These are phyloP conservation scores for Protostelium mycophagum DNA, from an alignment of 78 protist genomes.

Conservation along the genomic window DNA sequence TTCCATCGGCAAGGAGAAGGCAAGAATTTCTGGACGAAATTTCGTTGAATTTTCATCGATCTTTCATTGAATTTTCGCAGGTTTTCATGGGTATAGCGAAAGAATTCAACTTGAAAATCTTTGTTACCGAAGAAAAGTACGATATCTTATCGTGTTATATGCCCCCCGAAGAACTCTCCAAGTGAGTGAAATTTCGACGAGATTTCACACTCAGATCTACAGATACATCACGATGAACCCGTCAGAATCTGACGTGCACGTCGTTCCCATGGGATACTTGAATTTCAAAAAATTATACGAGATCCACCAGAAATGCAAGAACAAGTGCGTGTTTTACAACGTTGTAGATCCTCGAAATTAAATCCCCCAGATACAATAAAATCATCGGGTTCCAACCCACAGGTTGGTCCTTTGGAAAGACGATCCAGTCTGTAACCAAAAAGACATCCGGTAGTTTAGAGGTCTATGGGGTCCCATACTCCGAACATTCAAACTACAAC, in stretches of 20 bases:
- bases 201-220: background rate
- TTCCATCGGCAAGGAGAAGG: constrained; percentile 80
- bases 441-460: background rate
- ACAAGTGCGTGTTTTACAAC: background rate
- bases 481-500: constrained; percentile 64
- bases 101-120: constrained; percentile 11
- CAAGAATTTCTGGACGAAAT: no score
- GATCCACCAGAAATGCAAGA: background rate
- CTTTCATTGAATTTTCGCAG: no score
- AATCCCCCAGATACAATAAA: background rate
- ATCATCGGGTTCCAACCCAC: constrained; percentile 64
- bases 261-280: constrained; percentile 25
- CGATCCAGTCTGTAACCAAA: constrained; percentile 5
- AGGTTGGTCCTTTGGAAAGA: constrained; percentile 63
- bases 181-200: background rate
- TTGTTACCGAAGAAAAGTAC: constrained; percentile 24
- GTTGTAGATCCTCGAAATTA: background rate
- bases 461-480: constrained; percentile 64
- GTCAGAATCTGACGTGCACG: constrained; percentile 15
- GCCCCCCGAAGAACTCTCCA: background rate
- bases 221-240: constrained; percentile 20
- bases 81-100: constrained; percentile 36
- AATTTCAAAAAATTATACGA: constrained; percentile 4
- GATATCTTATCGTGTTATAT: constrained; percentile 12
- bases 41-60: no score